Conservation (phyloP, 1,284 basidiomycete genomes). For the Cryptococcus sp. region DNA sequence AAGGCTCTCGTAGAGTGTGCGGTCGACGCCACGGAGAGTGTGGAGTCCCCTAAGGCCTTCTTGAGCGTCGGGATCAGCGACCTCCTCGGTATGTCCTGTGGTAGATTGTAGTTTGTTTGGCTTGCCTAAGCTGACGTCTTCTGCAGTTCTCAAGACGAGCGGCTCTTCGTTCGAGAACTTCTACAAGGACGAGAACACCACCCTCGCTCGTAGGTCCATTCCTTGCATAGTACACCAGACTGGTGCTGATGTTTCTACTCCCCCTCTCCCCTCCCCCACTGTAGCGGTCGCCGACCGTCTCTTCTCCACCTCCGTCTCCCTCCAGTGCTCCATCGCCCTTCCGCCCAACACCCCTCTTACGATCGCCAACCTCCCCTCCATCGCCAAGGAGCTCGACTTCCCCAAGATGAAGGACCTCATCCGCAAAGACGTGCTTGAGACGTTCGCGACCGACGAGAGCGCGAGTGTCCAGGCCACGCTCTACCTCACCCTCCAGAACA, state of each 20-base stretch:
- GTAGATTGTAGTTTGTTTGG: neutral
- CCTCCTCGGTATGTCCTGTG: conserved; percentile 62
- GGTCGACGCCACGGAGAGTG: conserved; percentile 63
- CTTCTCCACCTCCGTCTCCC: conserved; percentile 77
- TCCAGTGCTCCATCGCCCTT: conserved; percentile 63
- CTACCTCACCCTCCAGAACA: conserved; percentile 78
- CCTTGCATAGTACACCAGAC: too few relatives aligned
- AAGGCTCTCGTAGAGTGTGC: conserved; percentile 68
- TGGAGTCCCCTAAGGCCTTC: conserved; percentile 55
- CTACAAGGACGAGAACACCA: conserved; percentile 82
- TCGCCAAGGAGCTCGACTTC: conserved; percentile 62
- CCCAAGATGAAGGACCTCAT: conserved; percentile 56
- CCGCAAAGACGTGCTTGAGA: conserved; percentile 66
- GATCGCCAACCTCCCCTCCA: conserved; percentile 52
- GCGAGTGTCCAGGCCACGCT: conserved; percentile 91
- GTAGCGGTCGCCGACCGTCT: conserved; percentile 75
- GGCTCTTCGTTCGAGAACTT: conserved; percentile 84
- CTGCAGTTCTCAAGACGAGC: conserved; percentile 78
- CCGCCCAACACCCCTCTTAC: conserved; percentile 53
- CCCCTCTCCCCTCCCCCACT: neutral
- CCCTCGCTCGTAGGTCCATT: conserved; percentile 56
- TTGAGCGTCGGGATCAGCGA: conserved; percentile 70
- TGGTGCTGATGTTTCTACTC: neutral
- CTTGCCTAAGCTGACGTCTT: neutral
- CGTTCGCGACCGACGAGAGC: conserved; percentile 83